Base-by-base conservation (phyloP, 208 protist species). In the Novymonas esmeraldas region DNA sequence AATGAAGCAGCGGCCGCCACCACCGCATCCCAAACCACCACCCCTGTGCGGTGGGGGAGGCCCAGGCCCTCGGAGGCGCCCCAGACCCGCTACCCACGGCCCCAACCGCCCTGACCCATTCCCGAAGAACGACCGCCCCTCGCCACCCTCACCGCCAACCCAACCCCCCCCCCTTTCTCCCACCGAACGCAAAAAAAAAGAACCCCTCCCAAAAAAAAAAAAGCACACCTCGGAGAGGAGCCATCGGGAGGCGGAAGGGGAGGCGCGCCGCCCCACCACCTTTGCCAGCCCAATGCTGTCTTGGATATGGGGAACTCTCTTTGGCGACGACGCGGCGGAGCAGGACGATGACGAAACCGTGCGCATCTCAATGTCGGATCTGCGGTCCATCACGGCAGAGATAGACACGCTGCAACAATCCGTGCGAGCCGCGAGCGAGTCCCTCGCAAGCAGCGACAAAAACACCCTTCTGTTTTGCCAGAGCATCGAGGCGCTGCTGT, bases 391-490 rank as follows among this genome's bases (percentile, higher is more conserved):
- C 39, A n/a, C 67, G 10, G 7, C 44, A 0, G 24, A 65, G 2
- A 54, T 54, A 10, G 45, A 42, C 4, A 31, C 46, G 0, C 36
- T 59, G 22, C 57, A 42, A 13, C 10, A 0, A 13, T 44, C 67
- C 7, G 42, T 51, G 7, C 14, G 3, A 6, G n/a, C 56, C 1
- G 26, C 57, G 0, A 34, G 28, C 20, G 38, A 56, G 0, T 16
- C 61, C 11, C 66, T 60, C 33, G 22, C 45, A 1, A 11, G 48
- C 13, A 57, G 29, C 0, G 44, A 64, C 7, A 49, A 64, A 7
- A 64, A 58, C 46, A 38, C 66, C 2, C 5, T 20, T 1, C 20
- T 60, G 16, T 72, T 64, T 20, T 33, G 57, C n/a, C 58, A 61
- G 14, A 59, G 58, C 50, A 61, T 64, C 6, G 41, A 65, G 33